Evolutionary conservation across 2,329 filamentous ascomycete genomes (phyloP).

Genomic region (Colletotrichum spinosum): DNA sequence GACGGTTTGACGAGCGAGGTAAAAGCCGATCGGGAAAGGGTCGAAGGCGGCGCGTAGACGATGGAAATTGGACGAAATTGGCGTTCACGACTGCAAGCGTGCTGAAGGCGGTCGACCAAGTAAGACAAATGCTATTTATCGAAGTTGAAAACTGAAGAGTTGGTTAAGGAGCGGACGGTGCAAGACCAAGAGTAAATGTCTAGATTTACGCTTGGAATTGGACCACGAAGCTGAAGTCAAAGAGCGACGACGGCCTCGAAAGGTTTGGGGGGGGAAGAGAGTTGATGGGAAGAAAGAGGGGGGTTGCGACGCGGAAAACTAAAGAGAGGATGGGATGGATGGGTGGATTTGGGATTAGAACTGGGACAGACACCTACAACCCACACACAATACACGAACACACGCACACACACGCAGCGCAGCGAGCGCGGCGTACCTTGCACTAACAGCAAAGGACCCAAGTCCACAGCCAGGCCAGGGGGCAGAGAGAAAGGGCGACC

Average conservation of each 20-base stretch:
- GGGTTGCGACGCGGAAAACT: conserved; percentile 39
- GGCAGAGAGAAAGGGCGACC: conserved; percentile 20
- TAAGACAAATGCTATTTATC: conserved; percentile 41
- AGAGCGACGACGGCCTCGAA: conserved; percentile 41
- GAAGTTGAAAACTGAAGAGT: conserved; percentile 37
- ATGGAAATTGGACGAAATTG: conserved; percentile 36
- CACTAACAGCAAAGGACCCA: no score
- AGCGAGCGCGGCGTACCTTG: no score
- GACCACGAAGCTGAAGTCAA: conserved; percentile 54
- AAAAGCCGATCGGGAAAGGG: conserved; percentile 27
- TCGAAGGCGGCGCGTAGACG: conserved; percentile 31
- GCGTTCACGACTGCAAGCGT: conserved; percentile 34
- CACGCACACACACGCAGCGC: conserved; percentile 8
- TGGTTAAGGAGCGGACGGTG: conserved; percentile 44
- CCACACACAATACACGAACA: conserved; percentile 24
- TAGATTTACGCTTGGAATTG: conserved; percentile 67
- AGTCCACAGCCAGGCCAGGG: conserved; percentile 1
- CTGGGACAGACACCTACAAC: conserved; percentile 2
- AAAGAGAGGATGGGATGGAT: conserved; percentile 37
- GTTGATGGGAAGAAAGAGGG: conserved; percentile 43
- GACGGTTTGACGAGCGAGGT: conserved; percentile 18
- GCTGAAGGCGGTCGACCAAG: conserved; percentile 34
- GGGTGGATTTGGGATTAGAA: conserved; percentile 37
- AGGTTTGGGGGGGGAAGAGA: conserved; percentile 45
- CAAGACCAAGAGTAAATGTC: conserved; percentile 66